Conservation (phyloP, 2,329 filamentous ascomycete genomes). For the Venturia oleaginea region DNA sequence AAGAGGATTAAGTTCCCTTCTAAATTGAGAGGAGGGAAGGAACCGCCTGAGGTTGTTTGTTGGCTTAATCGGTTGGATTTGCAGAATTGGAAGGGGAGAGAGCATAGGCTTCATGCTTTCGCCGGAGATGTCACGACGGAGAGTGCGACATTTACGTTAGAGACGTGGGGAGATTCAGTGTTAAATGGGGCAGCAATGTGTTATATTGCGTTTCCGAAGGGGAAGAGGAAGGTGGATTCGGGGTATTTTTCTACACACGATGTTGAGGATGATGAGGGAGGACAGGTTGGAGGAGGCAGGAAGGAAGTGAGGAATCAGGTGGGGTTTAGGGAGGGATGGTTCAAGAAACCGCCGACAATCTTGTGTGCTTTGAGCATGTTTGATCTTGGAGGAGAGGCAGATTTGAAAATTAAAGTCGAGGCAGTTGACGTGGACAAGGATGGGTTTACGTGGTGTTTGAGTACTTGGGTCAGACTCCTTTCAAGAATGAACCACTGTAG, state of each 20-base stretch:
- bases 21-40: slow-evolving; percentile 16
- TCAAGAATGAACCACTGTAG: slow-evolving; percentile 15
- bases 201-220: slow-evolving; percentile 23
- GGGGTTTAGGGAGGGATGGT: slow-evolving; percentile 18
- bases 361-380: slow-evolving; percentile 22
- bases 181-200: slow-evolving; percentile 22
- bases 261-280: not conserved
- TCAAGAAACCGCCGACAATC: slow-evolving; percentile 21
- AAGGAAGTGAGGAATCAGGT: slow-evolving; percentile 17
- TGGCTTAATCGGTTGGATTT: slow-evolving; percentile 24
- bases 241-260: slow-evolving; percentile 21
- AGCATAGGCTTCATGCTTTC: slow-evolving; percentile 20
- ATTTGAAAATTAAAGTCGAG: slow-evolving; percentile 20
- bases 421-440: slow-evolving; percentile 19
- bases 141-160: slow-evolving; percentile 22
- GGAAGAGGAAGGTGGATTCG: slow-evolving; percentile 20
- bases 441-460: slow-evolving; percentile 22
- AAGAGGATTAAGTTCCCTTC: slow-evolving; percentile 17
- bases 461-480: slow-evolving; percentile 18
- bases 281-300: slow-evolving; percentile 18
- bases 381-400: slow-evolving; percentile 22
- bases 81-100: slow-evolving; percentile 15
- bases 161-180: slow-evolving; percentile 21
- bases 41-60: slow-evolving; percentile 20
- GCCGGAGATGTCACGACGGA: slow-evolving; percentile 17